Evolutionary conservation across 345 rosid species (phyloP).

Genomic region (Populus deltoides): DNA sequence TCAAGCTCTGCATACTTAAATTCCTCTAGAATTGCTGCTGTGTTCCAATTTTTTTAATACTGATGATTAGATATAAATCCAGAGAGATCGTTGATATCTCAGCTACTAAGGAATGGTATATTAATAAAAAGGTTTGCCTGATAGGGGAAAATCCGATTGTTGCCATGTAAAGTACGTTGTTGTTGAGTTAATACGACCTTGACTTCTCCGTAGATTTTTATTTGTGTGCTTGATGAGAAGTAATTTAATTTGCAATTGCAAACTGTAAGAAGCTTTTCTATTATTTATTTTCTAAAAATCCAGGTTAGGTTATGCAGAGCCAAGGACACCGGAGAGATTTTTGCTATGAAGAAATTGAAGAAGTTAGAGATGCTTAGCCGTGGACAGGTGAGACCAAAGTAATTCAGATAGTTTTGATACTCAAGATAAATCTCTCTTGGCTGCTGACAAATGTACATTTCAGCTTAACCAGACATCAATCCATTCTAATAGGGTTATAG

Average conservation of each 20-base stretch:
- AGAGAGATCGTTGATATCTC: neutral
- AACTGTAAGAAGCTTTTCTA: neutral
- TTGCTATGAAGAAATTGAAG: constrained; percentile 94
- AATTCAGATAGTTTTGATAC: neutral
- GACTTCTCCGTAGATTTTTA: neutral
- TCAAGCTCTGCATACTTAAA: neutral
- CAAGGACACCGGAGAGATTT: constrained; percentile 79
- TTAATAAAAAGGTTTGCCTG: neutral
- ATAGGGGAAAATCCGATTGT: neutral
- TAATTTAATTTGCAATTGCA: neutral
- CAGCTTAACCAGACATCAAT: neutral
- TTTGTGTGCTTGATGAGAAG: neutral
- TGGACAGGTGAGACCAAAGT: constrained; percentile 69
- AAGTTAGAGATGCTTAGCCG: constrained; percentile 99
- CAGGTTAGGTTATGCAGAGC: constrained; percentile 91
- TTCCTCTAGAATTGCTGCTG: neutral
- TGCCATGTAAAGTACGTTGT: neutral
- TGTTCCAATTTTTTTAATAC: neutral
- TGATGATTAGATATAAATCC: neutral
- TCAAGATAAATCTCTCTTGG: neutral
- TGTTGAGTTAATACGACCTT: neutral
- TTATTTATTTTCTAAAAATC: constrained; percentile 7
- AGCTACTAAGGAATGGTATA: too few species aligned
- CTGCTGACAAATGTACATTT: neutral
- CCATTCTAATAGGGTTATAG: neutral